Evolutionary conservation across 192 early-diverging fungal genomes (phyloP), one percentile per base, ranked within the genome.

Genomic region (Rhizophagus clarus): DNA sequence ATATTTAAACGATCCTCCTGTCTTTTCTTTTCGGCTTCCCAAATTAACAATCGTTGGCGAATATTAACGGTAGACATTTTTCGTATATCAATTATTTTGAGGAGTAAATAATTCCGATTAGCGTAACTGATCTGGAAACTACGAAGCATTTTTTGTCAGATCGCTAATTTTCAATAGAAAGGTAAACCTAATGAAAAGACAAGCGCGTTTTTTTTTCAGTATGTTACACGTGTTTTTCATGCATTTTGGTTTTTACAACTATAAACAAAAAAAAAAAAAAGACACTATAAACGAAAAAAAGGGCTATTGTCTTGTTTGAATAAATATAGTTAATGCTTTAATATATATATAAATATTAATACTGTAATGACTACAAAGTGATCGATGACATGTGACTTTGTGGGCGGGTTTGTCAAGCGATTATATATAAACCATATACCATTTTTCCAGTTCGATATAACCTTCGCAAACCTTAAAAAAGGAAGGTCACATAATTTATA

Each of bases 21-120:
- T 66, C 63, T 66, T 28, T 66, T 66, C 15, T 66, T 66, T 66
- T 66, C 63, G 26, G 63, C 22, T 29, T 66, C 24, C 63, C 63
- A 66, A 15, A 31, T 29, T 29, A 66, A 31, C 29, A 66, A 28
- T 29, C 63, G 63, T 11, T 26, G 63, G 22, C 15, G 24, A 29
- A 66, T 29, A 28, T 66, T 66, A 12, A 11, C 63, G 2, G 63
- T 31, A 26, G 63, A 66, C 12, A 66, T 66, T 14, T 66, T 66
- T 66, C 63, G 10, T 66, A n/a, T 66, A 66, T 66, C 2, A 31
- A 28, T 3, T 14, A 3, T 66, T 31, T 28, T 5, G 26, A 3
- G 15, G 31, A 31, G 15, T 31, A 15, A 6, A 11, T 66, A 1
- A 15, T 29, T 66, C 2, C 26, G 2, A 20, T 56, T 56, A 56